Evolutionary conservation across 2,329 filamentous ascomycete species (phyloP).

Genomic region (Talaromyces sp.): DNA sequence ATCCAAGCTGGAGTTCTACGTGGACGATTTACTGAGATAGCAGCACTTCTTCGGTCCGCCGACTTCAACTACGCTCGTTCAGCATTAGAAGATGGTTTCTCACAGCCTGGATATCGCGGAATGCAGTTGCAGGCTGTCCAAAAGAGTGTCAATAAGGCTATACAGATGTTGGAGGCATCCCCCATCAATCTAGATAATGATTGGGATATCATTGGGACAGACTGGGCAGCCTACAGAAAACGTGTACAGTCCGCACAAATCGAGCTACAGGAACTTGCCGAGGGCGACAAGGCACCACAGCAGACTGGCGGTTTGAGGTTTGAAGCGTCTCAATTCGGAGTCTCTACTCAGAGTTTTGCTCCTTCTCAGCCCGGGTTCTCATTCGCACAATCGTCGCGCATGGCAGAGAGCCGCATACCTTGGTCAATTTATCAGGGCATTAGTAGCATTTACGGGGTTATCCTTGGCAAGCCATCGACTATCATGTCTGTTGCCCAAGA

Average conservation of each 20-base stretch:
- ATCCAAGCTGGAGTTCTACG: conserved; percentile 70
- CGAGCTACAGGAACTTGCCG: conserved; percentile 70
- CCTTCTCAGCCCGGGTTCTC: conserved; percentile 43
- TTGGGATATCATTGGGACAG: conserved; percentile 76
- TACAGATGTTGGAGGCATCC: conserved; percentile 65
- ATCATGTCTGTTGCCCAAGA: conserved; percentile 76
- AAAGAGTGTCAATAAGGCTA: conserved; percentile 62
- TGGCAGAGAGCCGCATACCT: conserved; percentile 79
- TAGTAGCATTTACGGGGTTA: conserved; percentile 70
- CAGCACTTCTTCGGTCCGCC: conserved; percentile 65
- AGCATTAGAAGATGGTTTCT: conserved; percentile 57
- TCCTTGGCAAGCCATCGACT: conserved; percentile 69
- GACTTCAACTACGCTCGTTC: conserved; percentile 72
- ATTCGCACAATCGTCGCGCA: conserved; percentile 61
- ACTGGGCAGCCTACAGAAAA: conserved; percentile 80
- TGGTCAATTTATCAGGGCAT: conserved; percentile 88
- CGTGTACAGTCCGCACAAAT: conserved; percentile 64
- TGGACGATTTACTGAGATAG: conserved; percentile 63
- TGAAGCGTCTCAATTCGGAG: conserved; percentile 45
- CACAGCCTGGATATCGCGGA: conserved; percentile 65
- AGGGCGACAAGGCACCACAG: conserved; percentile 58
- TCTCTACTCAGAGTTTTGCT: conserved; percentile 35
- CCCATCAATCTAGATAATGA: conserved; percentile 60
- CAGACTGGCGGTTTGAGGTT: conserved; percentile 40
- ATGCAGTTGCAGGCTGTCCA: conserved; percentile 73